These are phyloP conservation scores for Crithidia acanthocephali DNA, from an alignment of 208 protist species.

Conservation along the genomic window DNA sequence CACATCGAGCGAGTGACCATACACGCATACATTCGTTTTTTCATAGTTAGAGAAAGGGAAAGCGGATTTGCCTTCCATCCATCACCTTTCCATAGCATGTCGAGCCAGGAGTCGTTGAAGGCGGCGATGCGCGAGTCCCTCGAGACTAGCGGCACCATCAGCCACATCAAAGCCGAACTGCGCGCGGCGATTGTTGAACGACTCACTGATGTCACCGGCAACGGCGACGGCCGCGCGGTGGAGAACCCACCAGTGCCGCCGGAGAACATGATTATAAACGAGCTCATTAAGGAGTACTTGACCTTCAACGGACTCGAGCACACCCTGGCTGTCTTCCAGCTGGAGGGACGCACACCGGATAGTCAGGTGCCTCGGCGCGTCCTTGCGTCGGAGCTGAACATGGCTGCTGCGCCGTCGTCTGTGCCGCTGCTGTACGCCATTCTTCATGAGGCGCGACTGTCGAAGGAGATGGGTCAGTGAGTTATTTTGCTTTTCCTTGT, in stretches of 20 bases:
- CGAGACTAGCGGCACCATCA: constrained; percentile 84
- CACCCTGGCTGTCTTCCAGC: constrained; percentile 85
- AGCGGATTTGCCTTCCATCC: too few relatives aligned
- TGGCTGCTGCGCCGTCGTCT: constrained; percentile 67
- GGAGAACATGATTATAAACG: constrained; percentile 94
- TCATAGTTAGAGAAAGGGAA: too few relatives aligned
- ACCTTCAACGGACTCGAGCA: constrained; percentile 92
- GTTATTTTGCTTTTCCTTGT: neutral
- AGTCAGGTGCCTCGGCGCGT: constrained; percentile 66
- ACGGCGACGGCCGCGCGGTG: constrained; percentile 15
- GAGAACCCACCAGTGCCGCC: constrained; percentile 68
- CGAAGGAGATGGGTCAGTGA: constrained; percentile 43
- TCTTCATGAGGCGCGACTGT: constrained; percentile 72
- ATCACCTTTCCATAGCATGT: too few relatives aligned
- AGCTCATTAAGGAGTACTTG: constrained; percentile 95
- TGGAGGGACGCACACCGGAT: constrained; percentile 67
- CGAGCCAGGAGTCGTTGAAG: constrained; percentile 80
- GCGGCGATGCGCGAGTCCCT: constrained; percentile 86
- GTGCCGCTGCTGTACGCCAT: constrained; percentile 84
- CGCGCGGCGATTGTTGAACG: constrained; percentile 89
- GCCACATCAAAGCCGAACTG: constrained; percentile 87
- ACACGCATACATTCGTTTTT: too few relatives aligned
- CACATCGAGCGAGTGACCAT: too few relatives aligned
- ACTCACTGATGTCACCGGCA: constrained; percentile 55
- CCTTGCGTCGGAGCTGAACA: constrained; percentile 76